Evolutionary conservation across 768 basidiomycete genomes (phyloP), one percentile per base, ranked within the genome.

Genomic region (Pulveroboletus ravenelii): DNA sequence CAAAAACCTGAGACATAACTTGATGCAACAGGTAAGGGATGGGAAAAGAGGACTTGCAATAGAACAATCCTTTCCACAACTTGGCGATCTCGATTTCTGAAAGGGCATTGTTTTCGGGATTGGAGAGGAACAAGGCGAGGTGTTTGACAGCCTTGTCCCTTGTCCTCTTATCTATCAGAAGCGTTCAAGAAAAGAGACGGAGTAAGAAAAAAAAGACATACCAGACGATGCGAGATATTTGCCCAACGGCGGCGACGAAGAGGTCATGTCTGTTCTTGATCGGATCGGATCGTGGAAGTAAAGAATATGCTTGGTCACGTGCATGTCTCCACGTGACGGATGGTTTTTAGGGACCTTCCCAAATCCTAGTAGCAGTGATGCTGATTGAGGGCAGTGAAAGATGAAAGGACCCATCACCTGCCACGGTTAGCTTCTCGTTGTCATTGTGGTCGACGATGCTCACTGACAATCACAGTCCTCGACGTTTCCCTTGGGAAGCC

Each of bases 31-130:
- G 41, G 25, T 3, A 31, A 18, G 25, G 20, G 6, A 38, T 23
- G 17, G 20, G 14, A 13, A 36, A 15, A 7, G 42, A 23, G 31
- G 6, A 69, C 83, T 56, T 55, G 93, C 94, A 96, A 69, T 95
- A 99, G 68, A 95, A 99, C 45, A 98, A 80, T 1, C 94, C 95
- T 67, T 99, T 97, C 95, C 95, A 98, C 29, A 98, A 68, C 69
- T 93, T 95, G 54, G 81, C 78, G 84, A 96, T 86, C 62, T 97
- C 93, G 27, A 74, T 51, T 50, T 85, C 81, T 14, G 86, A 70
- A 29, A 95, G 69, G 20, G 67, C 75, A 72, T 84, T 74, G 51
- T 74, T 73, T 9, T 67, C 66, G 41, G 78, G 74, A 58, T 82
- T 78, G 2, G 91, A 92, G 29, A 98, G 79, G 66, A 97, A 95